Percentiles rank a stretch among this genome's conserved stretches.
Conservation (phyloP, 257 asterid genomes). For the Dorcoceras hygrometricum region DNA sequence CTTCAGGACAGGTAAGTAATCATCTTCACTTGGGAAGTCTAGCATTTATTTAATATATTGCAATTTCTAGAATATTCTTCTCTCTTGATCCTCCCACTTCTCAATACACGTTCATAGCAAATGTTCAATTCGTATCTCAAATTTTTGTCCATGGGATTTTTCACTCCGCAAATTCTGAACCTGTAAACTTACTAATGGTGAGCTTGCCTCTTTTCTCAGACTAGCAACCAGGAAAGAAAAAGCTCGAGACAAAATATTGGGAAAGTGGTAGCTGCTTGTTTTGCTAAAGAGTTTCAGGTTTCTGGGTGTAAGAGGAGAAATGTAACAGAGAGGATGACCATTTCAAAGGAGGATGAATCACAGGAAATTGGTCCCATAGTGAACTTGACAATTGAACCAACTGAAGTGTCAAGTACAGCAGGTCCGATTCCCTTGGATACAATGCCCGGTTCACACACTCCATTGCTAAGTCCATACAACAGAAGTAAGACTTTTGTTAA, state of each 20-base stretch:
- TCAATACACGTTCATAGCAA: background rate
- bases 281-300: conserved; percentile 33
- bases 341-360: conserved; percentile 32
- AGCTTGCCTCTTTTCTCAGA: conserved; percentile 28
- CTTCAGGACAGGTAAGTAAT: conserved; percentile 50
- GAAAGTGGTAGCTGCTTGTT: conserved; percentile 41
- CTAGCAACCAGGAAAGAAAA: conserved; percentile 40
- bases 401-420: conserved; percentile 30
- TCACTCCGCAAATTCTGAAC: background rate
- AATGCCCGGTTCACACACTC: conserved; percentile 25
- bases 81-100: conserved; percentile 7
- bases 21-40: conserved; percentile 10
- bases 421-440: conserved; percentile 30
- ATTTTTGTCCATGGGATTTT: background rate
- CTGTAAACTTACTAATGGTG: conserved; percentile 5
- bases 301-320: conserved; percentile 31
- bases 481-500: conserved; percentile 39
- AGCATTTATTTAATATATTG: conserved; percentile 11
- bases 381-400: conserved; percentile 30
- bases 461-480: conserved; percentile 24
- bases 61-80: conserved; percentile 1
- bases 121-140: conserved; percentile 1
- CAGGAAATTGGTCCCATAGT: conserved; percentile 29
- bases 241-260: conserved; percentile 38
- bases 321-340: conserved; percentile 24